Percentiles rank a stretch among this genome's conserved stretches.
Evolutionary conservation across 257 asterid genomes (phyloP).

Genomic region (Ehretia macrophylla): DNA sequence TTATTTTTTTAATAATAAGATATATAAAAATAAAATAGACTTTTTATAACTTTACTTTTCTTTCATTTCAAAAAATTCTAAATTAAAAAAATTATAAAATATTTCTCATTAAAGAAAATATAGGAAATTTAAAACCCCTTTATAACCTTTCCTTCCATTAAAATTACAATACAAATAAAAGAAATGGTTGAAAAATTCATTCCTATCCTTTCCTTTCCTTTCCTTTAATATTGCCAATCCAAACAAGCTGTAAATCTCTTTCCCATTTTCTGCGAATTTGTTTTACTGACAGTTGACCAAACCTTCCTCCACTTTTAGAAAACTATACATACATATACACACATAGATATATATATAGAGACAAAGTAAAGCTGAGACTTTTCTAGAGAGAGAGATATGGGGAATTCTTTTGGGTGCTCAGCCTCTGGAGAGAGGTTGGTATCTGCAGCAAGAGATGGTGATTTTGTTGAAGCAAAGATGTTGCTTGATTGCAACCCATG

Average conservation of each 20-base stretch:
- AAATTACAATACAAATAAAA: too few species aligned
- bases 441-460: constrained; percentile 94
- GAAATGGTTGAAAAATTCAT: too few species aligned
- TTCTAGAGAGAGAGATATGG: constrained; percentile 27
- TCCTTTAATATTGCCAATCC: too few species aligned
- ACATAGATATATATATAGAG: not conserved
- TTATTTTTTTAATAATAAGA: too few species aligned
- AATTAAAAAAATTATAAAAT: too few species aligned
- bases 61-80: too few species aligned
- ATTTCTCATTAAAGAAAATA: too few species aligned
- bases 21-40: too few species aligned
- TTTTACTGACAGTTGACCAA: not conserved
- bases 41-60: too few species aligned
- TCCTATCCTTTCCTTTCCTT: not conserved
- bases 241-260: not conserved
- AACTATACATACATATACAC: not conserved
- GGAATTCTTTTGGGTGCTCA: constrained; percentile 82
- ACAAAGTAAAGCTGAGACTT: constrained; percentile 5
- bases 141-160: too few species aligned
- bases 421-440: constrained; percentile 93
- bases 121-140: too few species aligned
- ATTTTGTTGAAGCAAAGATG: constrained; percentile 81
- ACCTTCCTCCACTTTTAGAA: not conserved
- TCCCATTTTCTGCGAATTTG: not conserved
- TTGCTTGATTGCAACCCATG: constrained; percentile 77